Base-by-base conservation (phyloP, 192 early-diverging fungal genomes). In the Phlyctochytrium arcticum region DNA sequence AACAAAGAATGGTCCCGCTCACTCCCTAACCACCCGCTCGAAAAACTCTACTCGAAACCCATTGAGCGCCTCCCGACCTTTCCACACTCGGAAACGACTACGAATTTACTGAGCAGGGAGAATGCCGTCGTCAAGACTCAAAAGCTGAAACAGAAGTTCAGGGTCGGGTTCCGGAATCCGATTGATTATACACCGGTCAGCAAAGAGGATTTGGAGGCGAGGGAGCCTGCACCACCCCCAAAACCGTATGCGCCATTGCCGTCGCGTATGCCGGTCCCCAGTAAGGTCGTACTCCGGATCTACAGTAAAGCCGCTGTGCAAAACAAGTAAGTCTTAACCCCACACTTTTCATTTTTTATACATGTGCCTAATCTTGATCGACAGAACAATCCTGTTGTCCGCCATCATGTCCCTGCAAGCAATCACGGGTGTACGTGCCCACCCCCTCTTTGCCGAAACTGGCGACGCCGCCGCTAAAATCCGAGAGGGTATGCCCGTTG, bases 331-430 rank as follows among this genome's bases (percentile, higher is more conserved):
- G 82, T 87, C 62, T 2, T 0, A 26, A 23, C 21, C 47, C 15
- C 12, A 30, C 55, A 15, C 10, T 35, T 21, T 29, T 37, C 5
- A 36, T 8, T 10, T 32, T 70, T 58, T 21, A 24, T 21, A 26
- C 42, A 12, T 6, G 29, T 27, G 19, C 39, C 29, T 5, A 17
- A 21, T 10, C 26, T 46, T 24, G 6, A 8, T 62, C 30, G 4
- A 10, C 54, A 82, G 80, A 66, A 68, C 66, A 36, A 60, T 80
- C 37, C 77, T 99, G 27, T 77, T 99, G 44, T 86, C 88, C 48
- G 95, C 92, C 7, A 75, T 99, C 50, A 92, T 96, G 88, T 89
- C 90, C 0, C 79, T 99, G 36, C 92, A 96, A 72, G 75, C 84
- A 37, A 89, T 99, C 33, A 91, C 93, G 3, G 95, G 91, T 19